Evolutionary conservation across 1,284 basidiomycete genomes (phyloP).

Genomic region (Boletus calvinii): DNA sequence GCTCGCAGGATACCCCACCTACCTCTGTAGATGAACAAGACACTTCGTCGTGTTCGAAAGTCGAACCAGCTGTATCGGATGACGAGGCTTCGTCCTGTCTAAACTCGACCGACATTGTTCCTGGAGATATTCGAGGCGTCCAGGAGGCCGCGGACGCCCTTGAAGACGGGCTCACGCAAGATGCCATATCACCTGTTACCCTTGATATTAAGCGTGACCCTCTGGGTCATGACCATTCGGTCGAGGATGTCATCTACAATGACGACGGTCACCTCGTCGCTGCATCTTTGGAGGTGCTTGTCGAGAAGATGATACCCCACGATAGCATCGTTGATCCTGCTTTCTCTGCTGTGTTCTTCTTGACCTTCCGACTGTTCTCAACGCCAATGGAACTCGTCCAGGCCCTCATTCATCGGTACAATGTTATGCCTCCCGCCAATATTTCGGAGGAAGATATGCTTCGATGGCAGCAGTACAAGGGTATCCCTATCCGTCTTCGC

Average conservation of each 20-base stretch:
- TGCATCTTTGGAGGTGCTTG: constrained; percentile 83
- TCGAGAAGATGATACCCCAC: constrained; percentile 97
- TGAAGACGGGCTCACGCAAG: constrained; percentile 58
- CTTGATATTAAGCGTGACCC: constrained; percentile 47
- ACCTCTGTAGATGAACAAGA: constrained; percentile 49
- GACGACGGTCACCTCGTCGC: constrained; percentile 88
- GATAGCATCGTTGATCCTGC: constrained; percentile 84
- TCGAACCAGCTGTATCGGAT: constrained; percentile 8
- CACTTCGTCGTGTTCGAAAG: constrained; percentile 28
- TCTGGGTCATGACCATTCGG: constrained; percentile 66
- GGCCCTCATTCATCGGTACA: constrained; percentile 79
- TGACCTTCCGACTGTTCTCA: constrained; percentile 94
- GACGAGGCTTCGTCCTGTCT: constrained; percentile 38
- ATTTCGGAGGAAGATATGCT: constrained; percentile 62
- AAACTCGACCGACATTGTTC: constrained; percentile 49
- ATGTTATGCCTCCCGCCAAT: constrained; percentile 62
- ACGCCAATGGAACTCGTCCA: constrained; percentile 76
- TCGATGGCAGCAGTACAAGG: constrained; percentile 84
- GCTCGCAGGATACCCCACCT: constrained; percentile 46
- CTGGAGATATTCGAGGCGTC: constrained; percentile 47
- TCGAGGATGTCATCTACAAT: constrained; percentile 88
- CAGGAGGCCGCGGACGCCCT: constrained; percentile 36
- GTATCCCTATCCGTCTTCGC: constrained; percentile 84
- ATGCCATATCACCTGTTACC: constrained; percentile 52
- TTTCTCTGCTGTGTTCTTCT: constrained; percentile 88